Evolutionary conservation across 306 rosid species (phyloP).

Genomic region (Cucumis hystrix): DNA sequence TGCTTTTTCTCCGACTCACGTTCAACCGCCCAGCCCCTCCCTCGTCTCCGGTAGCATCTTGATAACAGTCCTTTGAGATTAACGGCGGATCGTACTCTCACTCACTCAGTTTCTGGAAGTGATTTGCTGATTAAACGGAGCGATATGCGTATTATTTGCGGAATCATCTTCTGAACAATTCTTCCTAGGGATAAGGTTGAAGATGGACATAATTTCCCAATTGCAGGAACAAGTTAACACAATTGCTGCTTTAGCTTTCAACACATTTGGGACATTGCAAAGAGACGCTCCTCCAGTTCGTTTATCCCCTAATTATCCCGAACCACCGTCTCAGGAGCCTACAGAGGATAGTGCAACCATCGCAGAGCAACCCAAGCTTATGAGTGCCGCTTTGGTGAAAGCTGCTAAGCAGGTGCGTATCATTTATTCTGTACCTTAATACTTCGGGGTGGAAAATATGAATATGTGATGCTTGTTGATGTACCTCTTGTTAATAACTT

Average conservation of each 20-base stretch:
- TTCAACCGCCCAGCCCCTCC: too few relatives aligned
- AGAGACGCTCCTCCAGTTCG: conserved; percentile 87
- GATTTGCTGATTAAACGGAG: background rate
- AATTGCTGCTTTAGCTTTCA: conserved; percentile 58
- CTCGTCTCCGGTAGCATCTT: too few relatives aligned
- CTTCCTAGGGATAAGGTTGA: background rate
- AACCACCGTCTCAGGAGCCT: conserved; percentile 45
- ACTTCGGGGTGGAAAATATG: background rate
- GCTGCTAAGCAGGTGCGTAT: conserved; percentile 72
- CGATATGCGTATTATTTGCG: background rate
- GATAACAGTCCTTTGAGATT: too few relatives aligned
- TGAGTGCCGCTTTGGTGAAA: conserved; percentile 57
- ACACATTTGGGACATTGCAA: conserved; percentile 70
- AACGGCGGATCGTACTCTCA: too few relatives aligned
- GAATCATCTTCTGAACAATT: background rate
- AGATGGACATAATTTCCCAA: conserved; percentile 84
- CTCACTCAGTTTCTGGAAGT: background rate
- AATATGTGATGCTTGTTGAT: background rate
- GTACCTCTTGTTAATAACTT: background rate
- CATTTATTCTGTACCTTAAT: background rate
- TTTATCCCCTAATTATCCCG: conserved; percentile 66
- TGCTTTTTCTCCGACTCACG: too few relatives aligned
- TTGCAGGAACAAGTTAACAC: conserved; percentile 70
- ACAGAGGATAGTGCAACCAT: conserved; percentile 41
- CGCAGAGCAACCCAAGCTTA: conserved; percentile 61